Conservation (phyloP, 2,329 filamentous ascomycete genomes). For the Drechslera avenae region DNA sequence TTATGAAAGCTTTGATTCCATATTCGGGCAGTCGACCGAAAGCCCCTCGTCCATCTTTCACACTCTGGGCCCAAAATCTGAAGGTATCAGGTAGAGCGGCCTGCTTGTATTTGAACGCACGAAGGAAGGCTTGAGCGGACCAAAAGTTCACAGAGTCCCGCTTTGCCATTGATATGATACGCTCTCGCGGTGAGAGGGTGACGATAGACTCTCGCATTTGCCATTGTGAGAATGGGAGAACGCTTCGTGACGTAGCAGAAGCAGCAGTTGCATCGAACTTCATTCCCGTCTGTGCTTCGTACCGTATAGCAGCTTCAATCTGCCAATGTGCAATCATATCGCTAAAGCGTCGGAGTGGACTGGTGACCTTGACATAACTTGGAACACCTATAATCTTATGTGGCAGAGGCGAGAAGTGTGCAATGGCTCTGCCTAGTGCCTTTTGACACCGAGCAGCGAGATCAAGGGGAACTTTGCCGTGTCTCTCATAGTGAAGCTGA, state of each 20-base stretch:
- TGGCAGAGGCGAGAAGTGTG: constrained; percentile 54
- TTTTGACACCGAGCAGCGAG: constrained; percentile 52
- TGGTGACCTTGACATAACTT: constrained; percentile 63
- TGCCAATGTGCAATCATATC: constrained; percentile 69
- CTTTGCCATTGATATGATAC: constrained; percentile 50
- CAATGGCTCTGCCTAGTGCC: constrained; percentile 49
- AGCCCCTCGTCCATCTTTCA: not conserved
- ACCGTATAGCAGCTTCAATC: constrained; percentile 65
- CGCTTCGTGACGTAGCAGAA: constrained; percentile 44
- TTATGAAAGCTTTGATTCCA: constrained; percentile 18
- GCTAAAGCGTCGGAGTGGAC: constrained; percentile 64
- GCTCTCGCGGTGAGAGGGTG: constrained; percentile 52
- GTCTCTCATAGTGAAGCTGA: constrained; percentile 44
- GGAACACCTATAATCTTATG: constrained; percentile 59
- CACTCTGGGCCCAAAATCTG: constrained; percentile 34
- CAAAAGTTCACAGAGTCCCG: constrained; percentile 53
- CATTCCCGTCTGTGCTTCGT: constrained; percentile 56
- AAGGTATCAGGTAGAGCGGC: constrained; percentile 57
- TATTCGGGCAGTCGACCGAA: constrained; percentile 27
- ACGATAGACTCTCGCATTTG: constrained; percentile 57
- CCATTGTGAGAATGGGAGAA: constrained; percentile 58
- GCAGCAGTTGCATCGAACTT: constrained; percentile 43
- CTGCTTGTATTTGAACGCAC: constrained; percentile 62
- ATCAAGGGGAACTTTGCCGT: constrained; percentile 41
- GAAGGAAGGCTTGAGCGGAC: constrained; percentile 60